Percentiles rank a stretch among this genome's conserved stretches.
Evolutionary conservation across 371 early-diverging fungal species (phyloP).

Genomic region (Dichotomocladium elegans): DNA sequence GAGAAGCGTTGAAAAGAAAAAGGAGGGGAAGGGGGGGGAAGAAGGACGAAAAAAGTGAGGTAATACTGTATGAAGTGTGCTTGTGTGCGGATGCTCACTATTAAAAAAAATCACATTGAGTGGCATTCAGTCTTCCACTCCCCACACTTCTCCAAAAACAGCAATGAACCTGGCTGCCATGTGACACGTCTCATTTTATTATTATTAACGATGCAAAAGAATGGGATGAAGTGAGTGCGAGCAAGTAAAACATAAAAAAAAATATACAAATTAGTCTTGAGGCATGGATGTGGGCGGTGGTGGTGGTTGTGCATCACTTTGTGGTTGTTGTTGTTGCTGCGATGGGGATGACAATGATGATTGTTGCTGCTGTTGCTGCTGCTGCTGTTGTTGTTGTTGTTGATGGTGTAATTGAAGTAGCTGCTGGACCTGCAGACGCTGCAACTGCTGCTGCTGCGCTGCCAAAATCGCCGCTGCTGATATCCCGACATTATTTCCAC

Average conservation of each 20-base stretch:
- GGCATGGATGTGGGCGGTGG: no score
- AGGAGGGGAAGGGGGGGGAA: not conserved
- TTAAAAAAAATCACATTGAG: no score
- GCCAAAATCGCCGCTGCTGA: conserved; percentile 6
- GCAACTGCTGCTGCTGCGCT: conserved; percentile 6
- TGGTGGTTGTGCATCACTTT: no score
- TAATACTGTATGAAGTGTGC: not conserved
- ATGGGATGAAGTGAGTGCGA: no score
- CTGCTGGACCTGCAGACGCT: conserved; percentile 13
- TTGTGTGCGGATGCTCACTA: no score
- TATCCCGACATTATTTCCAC: not conserved
- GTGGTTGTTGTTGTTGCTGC: conserved; percentile 3
- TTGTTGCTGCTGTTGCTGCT: conserved; percentile 4
- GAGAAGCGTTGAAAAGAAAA: not conserved
- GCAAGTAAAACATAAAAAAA: no score
- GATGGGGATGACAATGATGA: not conserved
- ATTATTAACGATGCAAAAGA: no score
- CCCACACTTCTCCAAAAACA: no score
- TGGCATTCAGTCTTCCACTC: no score
- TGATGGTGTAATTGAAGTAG: conserved; percentile 1
- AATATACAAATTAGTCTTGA: no score
- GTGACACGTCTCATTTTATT: no score
- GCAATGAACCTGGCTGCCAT: no score
- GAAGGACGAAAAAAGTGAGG: not conserved
- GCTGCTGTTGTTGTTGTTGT: conserved; percentile 10